phyloP scores from a whole-genome alignment of 1,139 yeast genomes.

The Williopsis jadinii region DNA sequence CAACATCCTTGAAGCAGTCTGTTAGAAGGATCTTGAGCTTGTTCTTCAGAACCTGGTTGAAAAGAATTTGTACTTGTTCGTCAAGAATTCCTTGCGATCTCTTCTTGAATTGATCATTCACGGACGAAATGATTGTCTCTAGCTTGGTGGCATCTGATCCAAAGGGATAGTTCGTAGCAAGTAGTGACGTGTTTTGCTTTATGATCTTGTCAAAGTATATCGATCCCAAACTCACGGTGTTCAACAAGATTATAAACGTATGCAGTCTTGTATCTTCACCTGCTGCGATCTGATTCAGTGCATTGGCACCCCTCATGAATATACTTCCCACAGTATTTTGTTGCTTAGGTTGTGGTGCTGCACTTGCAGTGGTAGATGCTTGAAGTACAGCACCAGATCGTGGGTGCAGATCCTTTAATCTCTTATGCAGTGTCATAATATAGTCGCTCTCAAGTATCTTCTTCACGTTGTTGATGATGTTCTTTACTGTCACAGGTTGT shows the following conservation, averaged over 20 bases:
- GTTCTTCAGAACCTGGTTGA: conserved; percentile 49
- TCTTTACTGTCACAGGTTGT: conserved; percentile 45
- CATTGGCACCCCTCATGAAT: conserved; percentile 24
- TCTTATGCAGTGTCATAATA: conserved; percentile 39
- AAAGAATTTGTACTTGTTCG: conserved; percentile 49
- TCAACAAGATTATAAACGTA: conserved; percentile 48
- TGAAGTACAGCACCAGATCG: conserved; percentile 32
- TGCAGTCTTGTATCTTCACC: conserved; percentile 37
- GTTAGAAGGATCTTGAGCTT: conserved; percentile 41
- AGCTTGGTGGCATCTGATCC: conserved; percentile 44
- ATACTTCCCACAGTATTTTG: conserved; percentile 19
- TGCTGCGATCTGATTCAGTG: conserved; percentile 20
- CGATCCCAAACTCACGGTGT: conserved; percentile 53
- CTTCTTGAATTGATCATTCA: conserved; percentile 28
- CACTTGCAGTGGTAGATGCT: conserved; percentile 9
- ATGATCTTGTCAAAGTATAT: conserved; percentile 46
- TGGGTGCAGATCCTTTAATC: conserved; percentile 51
- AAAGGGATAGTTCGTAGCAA: conserved; percentile 46
- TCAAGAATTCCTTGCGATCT: conserved; percentile 41
- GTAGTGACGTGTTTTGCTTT: conserved; percentile 29
- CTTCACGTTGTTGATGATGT: conserved; percentile 38
- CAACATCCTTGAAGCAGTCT: conserved; percentile 49
- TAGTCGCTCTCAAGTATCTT: conserved; percentile 42
- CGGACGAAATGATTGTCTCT: conserved; percentile 30
- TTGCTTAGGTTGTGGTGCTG: conserved; percentile 6